phyloP scores from a whole-genome alignment of 1,284 basidiomycete genomes.

The Austroboletus niveus region DNA sequence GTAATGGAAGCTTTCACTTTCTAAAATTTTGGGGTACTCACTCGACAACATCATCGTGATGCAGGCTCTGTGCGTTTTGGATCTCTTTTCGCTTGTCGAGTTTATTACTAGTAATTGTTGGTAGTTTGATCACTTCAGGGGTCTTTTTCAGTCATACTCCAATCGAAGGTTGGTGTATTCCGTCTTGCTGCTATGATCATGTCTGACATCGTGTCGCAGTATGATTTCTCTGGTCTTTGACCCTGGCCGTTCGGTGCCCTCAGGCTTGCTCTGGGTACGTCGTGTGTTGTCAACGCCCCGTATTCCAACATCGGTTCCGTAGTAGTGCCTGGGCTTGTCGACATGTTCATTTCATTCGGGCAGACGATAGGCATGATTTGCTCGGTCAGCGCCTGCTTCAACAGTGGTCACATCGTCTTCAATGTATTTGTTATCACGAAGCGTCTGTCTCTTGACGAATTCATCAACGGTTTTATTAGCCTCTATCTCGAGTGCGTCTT shows the following conservation, averaged over 20 bases:
- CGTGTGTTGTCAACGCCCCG: background rate
- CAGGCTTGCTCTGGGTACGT: slow-evolving; percentile 60
- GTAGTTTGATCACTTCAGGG: slow-evolving; percentile 77
- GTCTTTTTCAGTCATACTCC: slow-evolving; percentile 88
- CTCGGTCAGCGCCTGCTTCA: slow-evolving; percentile 75
- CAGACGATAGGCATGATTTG: slow-evolving; percentile 75
- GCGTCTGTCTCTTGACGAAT: slow-evolving; percentile 83
- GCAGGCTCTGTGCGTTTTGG: slow-evolving; percentile 68
- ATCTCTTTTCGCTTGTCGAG: background rate
- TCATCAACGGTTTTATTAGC: slow-evolving; percentile 80
- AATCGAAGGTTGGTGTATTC: slow-evolving; percentile 60
- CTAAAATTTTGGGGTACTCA: slow-evolving; percentile 59
- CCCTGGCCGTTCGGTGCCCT: slow-evolving; percentile 81
- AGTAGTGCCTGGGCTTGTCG: slow-evolving; percentile 78
- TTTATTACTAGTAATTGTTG: slow-evolving; percentile 12
- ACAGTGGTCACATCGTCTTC: slow-evolving; percentile 82
- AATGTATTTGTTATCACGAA: slow-evolving; percentile 86
- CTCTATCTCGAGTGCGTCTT: slow-evolving; percentile 79
- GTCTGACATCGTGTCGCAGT: slow-evolving; percentile 41
- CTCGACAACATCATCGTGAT: slow-evolving; percentile 78
- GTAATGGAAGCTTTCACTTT: slow-evolving; percentile 71
- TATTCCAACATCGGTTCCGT: slow-evolving; percentile 8
- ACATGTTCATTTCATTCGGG: slow-evolving; percentile 78
- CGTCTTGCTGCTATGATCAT: background rate
- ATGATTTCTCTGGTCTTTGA: slow-evolving; percentile 84